Percentiles rank a stretch among this genome's conserved stretches.
Evolutionary conservation across 768 basidiomycete species (phyloP).

Genomic region (Cyathus striatus): DNA sequence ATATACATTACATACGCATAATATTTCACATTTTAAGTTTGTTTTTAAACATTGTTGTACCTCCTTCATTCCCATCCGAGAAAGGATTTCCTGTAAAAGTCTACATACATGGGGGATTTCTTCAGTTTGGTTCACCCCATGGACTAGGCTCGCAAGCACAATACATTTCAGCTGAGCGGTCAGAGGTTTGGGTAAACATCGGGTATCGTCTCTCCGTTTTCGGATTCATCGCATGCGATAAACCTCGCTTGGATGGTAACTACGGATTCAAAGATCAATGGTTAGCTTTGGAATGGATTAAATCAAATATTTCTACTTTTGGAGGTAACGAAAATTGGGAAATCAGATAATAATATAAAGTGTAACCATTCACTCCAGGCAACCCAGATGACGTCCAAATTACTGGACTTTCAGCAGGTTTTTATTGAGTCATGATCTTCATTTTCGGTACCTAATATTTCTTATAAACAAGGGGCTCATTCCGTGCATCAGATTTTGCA

Average conservation of each 20-base stretch:
- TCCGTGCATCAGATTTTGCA: constrained; percentile 74
- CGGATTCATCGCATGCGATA: constrained; percentile 67
- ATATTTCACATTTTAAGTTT: constrained; percentile 30
- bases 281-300: constrained; percentile 71
- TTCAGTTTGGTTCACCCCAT: constrained; percentile 78
- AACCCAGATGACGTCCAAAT: constrained; percentile 57
- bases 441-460: no score
- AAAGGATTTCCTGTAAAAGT: constrained; percentile 59
- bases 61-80: constrained; percentile 42
- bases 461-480: constrained; percentile 51
- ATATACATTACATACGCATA: not conserved
- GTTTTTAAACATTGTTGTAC: constrained; percentile 61
- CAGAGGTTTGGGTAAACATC: constrained; percentile 72
- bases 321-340: constrained; percentile 63
- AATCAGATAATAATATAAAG: not conserved
- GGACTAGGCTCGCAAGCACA: constrained; percentile 57
- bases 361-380: constrained; percentile 28
- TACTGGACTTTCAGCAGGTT: constrained; percentile 70
- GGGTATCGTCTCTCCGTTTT: constrained; percentile 75
- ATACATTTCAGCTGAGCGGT: constrained; percentile 55
- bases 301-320: constrained; percentile 59
- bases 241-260: constrained; percentile 61
- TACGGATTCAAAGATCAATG: constrained; percentile 86
- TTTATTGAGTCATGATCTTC: no score
- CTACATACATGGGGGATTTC: constrained; percentile 80